Conservation (phyloP, 768 basidiomycete species). For the Leccinum rimulosum region DNA sequence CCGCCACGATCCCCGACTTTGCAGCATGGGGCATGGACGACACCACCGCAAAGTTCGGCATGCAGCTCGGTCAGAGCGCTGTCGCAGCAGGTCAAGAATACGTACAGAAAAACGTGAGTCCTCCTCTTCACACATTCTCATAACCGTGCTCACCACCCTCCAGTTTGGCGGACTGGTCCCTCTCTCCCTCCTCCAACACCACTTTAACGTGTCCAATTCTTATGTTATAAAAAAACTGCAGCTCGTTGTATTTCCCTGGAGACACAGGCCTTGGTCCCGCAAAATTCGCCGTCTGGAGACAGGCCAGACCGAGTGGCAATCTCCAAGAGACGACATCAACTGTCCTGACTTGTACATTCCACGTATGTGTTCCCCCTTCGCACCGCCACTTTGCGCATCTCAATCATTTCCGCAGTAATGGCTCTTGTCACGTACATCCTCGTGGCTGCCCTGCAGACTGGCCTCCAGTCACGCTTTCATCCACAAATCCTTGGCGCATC, state of each 20-base stretch:
- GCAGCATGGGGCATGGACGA: constrained; percentile 86
- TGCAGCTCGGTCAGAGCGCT: constrained; percentile 91
- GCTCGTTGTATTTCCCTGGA: constrained; percentile 93
- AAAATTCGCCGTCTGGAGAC: constrained; percentile 63
- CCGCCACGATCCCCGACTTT: constrained; percentile 43
- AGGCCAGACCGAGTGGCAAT: constrained; percentile 68
- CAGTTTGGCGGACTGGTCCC: constrained; percentile 84
- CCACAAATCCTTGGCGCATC: constrained; percentile 87
- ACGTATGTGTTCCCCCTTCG: constrained; percentile 40
- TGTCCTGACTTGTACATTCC: constrained; percentile 97
- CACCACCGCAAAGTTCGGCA: constrained; percentile 91
- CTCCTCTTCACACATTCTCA: neutral
- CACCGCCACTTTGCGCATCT: constrained; percentile 1
- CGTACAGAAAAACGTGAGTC: constrained; percentile 85
- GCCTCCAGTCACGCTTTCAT: constrained; percentile 79
- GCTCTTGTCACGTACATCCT: constrained; percentile 95
- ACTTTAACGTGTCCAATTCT: constrained; percentile 94
- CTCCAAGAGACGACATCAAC: constrained; percentile 93
- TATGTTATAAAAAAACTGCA: constrained; percentile 91
- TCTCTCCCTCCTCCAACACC: constrained; percentile 73
- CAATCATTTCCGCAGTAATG: constrained; percentile 62
- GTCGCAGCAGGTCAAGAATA: constrained; percentile 95
- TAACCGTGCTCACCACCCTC: constrained; percentile 2
- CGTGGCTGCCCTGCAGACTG: constrained; percentile 79
- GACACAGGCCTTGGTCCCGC: constrained; percentile 84